These are phyloP conservation scores for Talaromyces ruber DNA, from an alignment of 495 filamentous ascomycete species.

Conservation along the genomic window DNA sequence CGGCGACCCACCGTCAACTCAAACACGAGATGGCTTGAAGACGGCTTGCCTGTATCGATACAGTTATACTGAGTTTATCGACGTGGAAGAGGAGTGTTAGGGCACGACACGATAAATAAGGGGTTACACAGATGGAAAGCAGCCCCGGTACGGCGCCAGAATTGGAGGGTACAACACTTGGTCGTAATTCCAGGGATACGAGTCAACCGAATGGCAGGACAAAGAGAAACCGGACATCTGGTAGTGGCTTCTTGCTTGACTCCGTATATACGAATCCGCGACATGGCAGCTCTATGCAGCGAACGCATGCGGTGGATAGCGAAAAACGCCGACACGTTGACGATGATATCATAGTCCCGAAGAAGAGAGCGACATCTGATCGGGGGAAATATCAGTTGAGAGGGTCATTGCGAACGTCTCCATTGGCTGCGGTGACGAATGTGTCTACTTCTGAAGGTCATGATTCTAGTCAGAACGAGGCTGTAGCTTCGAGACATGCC, in stretches of 20 bases:
- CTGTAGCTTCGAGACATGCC: constrained; percentile 10
- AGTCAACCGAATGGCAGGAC: constrained; percentile 18
- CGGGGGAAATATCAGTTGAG: constrained; percentile 27
- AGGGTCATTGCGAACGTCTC: constrained; percentile 15
- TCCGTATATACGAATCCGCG: constrained; percentile 24
- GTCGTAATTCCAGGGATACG: constrained; percentile 31
- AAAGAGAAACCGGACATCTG: constrained; percentile 28
- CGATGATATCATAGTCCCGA: constrained; percentile 22
- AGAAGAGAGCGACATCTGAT: constrained; percentile 24
- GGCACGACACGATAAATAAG: neutral
- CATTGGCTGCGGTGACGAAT: constrained; percentile 7
- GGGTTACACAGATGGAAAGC: constrained; percentile 19
- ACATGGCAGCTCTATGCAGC: constrained; percentile 12
- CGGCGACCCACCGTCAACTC: constrained; percentile 3
- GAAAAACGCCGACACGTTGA: constrained; percentile 27
- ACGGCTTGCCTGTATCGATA: neutral
- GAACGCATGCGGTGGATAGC: constrained; percentile 14
- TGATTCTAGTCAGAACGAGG: constrained; percentile 1
- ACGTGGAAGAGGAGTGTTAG: neutral
- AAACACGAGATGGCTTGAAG: constrained; percentile 2
- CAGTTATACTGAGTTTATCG: neutral
- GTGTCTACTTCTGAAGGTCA: neutral
- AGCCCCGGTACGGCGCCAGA: constrained; percentile 23
- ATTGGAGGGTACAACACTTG: constrained; percentile 33
- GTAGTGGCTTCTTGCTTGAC: constrained; percentile 39